Conservation (phyloP, 2,329 filamentous ascomycete species). For the Claviceps quebecensis region DNA sequence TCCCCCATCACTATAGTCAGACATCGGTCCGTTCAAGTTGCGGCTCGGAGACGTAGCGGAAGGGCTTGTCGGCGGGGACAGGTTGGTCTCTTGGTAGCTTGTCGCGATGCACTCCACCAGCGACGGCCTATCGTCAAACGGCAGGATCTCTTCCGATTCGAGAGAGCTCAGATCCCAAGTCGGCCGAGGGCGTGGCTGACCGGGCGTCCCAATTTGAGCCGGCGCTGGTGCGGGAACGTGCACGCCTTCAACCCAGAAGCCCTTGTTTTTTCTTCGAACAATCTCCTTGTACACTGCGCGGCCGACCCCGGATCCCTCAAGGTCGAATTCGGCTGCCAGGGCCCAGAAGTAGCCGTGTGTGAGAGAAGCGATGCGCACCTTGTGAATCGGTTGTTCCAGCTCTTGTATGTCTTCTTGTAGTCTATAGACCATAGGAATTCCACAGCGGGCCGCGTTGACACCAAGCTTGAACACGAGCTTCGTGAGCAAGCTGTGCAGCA, state of each 20-base stretch:
- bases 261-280: conserved; percentile 53
- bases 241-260: conserved; percentile 67
- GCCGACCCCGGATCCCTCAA: conserved; percentile 56
- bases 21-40: conserved; percentile 45
- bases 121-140: conserved; percentile 59
- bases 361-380: conserved; percentile 68
- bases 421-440: conserved; percentile 77
- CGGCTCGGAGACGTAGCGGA: conserved; percentile 52
- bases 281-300: conserved; percentile 65
- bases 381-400: conserved; percentile 50
- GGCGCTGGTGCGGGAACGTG: conserved; percentile 54
- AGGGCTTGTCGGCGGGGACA: conserved; percentile 56
- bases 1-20: conserved; percentile 31
- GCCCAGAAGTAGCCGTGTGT: conserved; percentile 85
- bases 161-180: conserved; percentile 38
- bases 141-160: conserved; percentile 50
- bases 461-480: conserved; percentile 65
- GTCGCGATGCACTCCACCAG: conserved; percentile 63
- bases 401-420: conserved; percentile 72
- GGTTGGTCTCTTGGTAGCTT: conserved; percentile 49
- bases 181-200: conserved; percentile 27
- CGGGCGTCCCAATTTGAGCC: conserved; percentile 44
- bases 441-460: conserved; percentile 65
- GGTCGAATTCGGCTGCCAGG: conserved; percentile 61
- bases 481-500: conserved; percentile 64